A percentile compares a stretch with the other conserved stretches of the same genome.
Evolutionary conservation across 768 basidiomycete genomes (phyloP).

Genomic region (Lactarius pseudohatsudake): DNA sequence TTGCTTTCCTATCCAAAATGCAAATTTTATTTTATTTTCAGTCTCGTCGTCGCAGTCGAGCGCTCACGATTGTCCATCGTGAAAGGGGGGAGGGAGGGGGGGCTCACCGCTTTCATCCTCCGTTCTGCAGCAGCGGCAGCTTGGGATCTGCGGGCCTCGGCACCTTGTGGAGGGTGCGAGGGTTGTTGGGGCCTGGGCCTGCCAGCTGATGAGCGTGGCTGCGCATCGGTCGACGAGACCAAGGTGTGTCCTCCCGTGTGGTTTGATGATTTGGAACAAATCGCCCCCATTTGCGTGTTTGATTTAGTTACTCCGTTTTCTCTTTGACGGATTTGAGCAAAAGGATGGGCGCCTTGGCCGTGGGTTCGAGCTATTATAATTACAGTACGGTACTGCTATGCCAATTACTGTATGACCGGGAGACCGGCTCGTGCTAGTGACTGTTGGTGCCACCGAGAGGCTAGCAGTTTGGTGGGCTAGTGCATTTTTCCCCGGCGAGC

Average conservation of each 20-base stretch:
- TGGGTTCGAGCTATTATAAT: background rate
- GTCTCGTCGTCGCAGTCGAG: constrained; percentile 2
- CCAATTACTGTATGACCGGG: background rate
- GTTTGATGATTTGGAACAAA: constrained; percentile 39
- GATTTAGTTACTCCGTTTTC: background rate
- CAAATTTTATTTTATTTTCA: background rate
- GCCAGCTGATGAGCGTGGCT: background rate
- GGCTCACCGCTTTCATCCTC: constrained; percentile 37
- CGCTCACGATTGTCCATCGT: constrained; percentile 4
- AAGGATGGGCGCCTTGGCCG: constrained; percentile 1
- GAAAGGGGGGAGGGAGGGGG: background rate
- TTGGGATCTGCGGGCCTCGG: constrained; percentile 31
- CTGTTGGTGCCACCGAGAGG: background rate
- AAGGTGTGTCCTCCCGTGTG: constrained; percentile 37
- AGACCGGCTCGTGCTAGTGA: background rate
- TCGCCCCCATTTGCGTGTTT: constrained; percentile 35
- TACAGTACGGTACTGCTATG: background rate
- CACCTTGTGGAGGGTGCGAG: background rate
- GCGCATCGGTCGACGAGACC: constrained; percentile 16
- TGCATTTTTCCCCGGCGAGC: background rate
- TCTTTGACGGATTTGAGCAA: background rate
- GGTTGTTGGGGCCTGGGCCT: background rate
- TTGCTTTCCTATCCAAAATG: constrained; percentile 37
- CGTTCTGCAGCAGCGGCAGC: constrained; percentile 41
- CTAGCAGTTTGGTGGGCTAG: background rate